Evolutionary conservation across 805 yeast species (phyloP), one percentile per base, ranked within the genome.

Genomic region (Lipomyces orientalis): DNA sequence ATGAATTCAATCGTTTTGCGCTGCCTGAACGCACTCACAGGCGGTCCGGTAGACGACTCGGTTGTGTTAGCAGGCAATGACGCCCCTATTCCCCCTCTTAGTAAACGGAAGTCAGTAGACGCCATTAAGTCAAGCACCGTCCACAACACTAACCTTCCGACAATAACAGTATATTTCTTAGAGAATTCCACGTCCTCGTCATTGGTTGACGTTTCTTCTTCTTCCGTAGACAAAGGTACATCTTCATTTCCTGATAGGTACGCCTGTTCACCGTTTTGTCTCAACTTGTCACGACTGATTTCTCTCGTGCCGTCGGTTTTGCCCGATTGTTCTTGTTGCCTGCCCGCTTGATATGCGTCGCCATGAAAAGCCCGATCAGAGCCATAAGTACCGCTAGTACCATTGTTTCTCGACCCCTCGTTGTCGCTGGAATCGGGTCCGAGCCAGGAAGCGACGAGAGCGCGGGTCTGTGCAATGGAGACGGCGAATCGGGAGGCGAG

Each of bases 401-500:
- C 67, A 59, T 59, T 31, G 35, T 51, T 25, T n/a, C 33, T n/a
- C n/a, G 16, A 35, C 8, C 10, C 34, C 4, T 6, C 55, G 14
- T 22, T 57, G 64, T 16, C 55, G 49, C 10, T 16, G 57, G 51
- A 19, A 55, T 14, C 31, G 49, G 54, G 51, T 51, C 64, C 59
- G 39, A 75, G 64, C 77, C 77, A 75, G 33, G 77, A 73, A 12
- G 70, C 62, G 10, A 75, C 71, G 12, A 75, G 68, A 14, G 60
- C 56, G 16, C 61, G 49, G 4, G 77, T 65, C 46, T 70, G 70
- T 37, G 66, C 68, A 8, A 75, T 67, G 5, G 77, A 75, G 34
- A 75, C 75, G 10, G 76, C 74, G 54, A 72, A 75, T 62, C 73
- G 73, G 5, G 76, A 74, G 14, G 73, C 63, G 49, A 75, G 64